Evolutionary conservation across 2,329 filamentous ascomycete species (phyloP).

Genomic region (Monascus ruber): DNA sequence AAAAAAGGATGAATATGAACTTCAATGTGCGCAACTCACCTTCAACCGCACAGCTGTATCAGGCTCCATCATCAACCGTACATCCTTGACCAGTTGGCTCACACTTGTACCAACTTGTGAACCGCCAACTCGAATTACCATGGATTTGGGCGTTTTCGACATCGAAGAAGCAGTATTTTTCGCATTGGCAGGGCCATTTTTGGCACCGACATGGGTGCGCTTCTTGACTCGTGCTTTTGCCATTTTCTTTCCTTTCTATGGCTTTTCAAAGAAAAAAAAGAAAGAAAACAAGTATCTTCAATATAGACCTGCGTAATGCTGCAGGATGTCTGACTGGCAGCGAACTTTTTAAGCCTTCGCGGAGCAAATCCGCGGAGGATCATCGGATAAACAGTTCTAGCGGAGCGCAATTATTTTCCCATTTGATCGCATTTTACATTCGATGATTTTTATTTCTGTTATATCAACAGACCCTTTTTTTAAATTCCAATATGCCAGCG

Average conservation of each 20-base stretch:
- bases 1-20: not conserved
- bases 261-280: too few species aligned
- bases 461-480: too few species aligned
- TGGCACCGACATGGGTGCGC: slow-evolving; percentile 67
- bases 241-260: slow-evolving; percentile 41
- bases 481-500: slow-evolving; percentile 20
- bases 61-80: slow-evolving; percentile 89
- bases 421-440: too few species aligned
- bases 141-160: slow-evolving; percentile 72
- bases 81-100: slow-evolving; percentile 82
- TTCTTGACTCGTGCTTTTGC: slow-evolving; percentile 75
- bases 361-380: too few species aligned
- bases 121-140: slow-evolving; percentile 96
- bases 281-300: too few species aligned
- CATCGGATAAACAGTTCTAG: too few species aligned
- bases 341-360: too few species aligned
- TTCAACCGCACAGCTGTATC: slow-evolving; percentile 81
- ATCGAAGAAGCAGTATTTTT: slow-evolving; percentile 51
- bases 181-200: slow-evolving; percentile 39
- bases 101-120: slow-evolving; percentile 86
- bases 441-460: too few species aligned
- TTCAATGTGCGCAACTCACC: slow-evolving; percentile 23
- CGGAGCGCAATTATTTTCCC: too few species aligned
- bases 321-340: too few species aligned
- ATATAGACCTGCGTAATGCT: too few species aligned